Evolutionary conservation across 257 asterid species (phyloP).

Genomic region (Scutellaria barbata): DNA sequence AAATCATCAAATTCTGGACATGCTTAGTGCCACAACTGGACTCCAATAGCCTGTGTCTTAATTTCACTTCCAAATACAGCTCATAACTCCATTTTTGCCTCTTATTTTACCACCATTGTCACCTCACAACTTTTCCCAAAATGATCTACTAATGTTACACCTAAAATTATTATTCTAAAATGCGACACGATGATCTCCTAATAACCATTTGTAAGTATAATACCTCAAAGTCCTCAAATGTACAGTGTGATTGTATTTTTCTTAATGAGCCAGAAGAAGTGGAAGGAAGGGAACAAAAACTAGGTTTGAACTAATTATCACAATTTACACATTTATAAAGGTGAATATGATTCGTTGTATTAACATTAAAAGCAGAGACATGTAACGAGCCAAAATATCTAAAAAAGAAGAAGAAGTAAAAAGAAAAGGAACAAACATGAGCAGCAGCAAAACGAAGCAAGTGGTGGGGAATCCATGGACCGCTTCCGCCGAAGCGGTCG

Average conservation of each 20-base stretch:
- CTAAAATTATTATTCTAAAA: neutral
- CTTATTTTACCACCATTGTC: neutral
- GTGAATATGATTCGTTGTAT: no score
- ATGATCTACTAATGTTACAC: neutral
- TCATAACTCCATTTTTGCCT: neutral
- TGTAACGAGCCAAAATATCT: no score
- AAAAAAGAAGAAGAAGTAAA: no score
- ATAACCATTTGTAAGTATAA: neutral
- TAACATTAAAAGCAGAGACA: no score
- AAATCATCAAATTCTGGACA: no score
- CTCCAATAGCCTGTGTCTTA: no score
- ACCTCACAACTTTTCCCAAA: neutral
- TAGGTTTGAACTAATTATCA: no score
- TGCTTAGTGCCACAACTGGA: no score
- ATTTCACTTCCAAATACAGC: neutral
- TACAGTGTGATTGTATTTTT: neutral
- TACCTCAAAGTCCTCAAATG: neutral
- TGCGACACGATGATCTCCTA: no score
- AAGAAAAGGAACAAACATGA: conserved; percentile 39
- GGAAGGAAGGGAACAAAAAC: no score
- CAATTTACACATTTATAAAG: no score
- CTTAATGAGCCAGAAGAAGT: no score
- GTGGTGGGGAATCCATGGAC: conserved; percentile 79
- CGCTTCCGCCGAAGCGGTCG: conserved; percentile 81
- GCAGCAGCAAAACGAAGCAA: conserved; percentile 57